A percentile compares a stretch with the other conserved stretches of the same genome.
Evolutionary conservation across 83 land plant species (phyloP).

Genomic region (Picea engelmannii): DNA sequence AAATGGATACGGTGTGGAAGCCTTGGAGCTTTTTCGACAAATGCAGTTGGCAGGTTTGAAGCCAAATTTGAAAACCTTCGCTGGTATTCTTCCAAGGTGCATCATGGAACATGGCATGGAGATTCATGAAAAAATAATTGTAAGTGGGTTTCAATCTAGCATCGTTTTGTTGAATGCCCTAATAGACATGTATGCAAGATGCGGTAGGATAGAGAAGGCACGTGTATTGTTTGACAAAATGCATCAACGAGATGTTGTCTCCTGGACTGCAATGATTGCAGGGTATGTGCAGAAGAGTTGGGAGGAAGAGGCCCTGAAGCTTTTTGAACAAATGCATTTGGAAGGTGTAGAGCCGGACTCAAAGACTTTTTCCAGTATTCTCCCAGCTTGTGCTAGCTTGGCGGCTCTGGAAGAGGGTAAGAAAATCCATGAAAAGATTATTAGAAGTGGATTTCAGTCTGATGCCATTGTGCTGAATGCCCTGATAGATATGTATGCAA

Average conservation of each 20-base stretch:
- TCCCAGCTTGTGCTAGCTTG: neutral
- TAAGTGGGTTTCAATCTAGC: neutral
- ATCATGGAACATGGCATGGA: neutral
- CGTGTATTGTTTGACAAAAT: conserved; percentile 3
- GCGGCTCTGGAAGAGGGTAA: neutral
- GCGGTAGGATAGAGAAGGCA: neutral
- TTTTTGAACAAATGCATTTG: neutral
- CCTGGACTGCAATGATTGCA: conserved; percentile 16
- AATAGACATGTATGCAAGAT: conserved; percentile 4
- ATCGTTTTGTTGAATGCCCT: conserved; percentile 4
- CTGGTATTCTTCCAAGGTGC: neutral
- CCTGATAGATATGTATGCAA: conserved; percentile 6
- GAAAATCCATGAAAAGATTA: neutral
- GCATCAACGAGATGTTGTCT: conserved; percentile 7
- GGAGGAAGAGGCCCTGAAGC: neutral
- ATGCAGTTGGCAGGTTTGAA: no score
- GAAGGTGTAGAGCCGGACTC: neutral
- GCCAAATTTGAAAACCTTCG: no score
- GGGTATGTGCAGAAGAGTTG: neutral
- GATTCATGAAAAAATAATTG: conserved; percentile 2
- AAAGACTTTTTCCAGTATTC: neutral
- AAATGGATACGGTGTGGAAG: no score
- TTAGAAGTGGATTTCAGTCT: neutral
- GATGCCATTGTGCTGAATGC: conserved; percentile 7
- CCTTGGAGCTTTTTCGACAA: no score